A percentile compares a stretch with the other conserved stretches of the same genome.
Evolutionary conservation across 106 monocot genomes (phyloP).

Genomic region (Cymbidium sinense): DNA sequence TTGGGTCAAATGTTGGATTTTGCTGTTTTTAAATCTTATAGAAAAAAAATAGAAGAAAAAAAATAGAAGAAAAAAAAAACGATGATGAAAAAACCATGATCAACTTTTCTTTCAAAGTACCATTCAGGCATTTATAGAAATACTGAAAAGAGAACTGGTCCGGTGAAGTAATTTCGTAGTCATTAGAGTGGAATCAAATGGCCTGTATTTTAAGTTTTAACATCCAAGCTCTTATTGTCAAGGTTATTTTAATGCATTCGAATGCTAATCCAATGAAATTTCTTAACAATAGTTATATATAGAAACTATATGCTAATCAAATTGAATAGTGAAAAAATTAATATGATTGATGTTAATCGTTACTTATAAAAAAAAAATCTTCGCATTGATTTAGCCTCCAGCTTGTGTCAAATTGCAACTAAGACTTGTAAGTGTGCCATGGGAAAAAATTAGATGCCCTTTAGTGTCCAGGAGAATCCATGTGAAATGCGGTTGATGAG

Average conservation of each 20-base stretch:
- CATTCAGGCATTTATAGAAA: not conserved
- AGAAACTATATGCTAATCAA: not conserved
- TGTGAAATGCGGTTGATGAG: not conserved
- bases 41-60: not conserved
- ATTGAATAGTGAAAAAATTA: not conserved
- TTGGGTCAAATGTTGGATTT: slow-evolving; percentile 1
- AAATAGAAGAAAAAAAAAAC: too few species aligned
- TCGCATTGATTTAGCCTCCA: not conserved
- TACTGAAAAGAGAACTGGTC: not conserved
- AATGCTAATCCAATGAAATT: not conserved
- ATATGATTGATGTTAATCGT: not conserved
- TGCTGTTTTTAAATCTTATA: not conserved
- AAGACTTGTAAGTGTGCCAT: not conserved
- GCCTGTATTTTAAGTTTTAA: not conserved
- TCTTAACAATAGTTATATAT: not conserved
- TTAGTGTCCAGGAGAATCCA: not conserved
- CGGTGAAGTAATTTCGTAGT: not conserved
- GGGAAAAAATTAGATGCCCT: not conserved
- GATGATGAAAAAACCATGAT: not conserved
- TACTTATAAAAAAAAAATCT: not conserved
- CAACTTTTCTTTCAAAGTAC: not conserved
- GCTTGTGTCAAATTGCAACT: not conserved
- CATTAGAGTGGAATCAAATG: not conserved
- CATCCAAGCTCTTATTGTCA: not conserved
- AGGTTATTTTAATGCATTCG: not conserved